Base-by-base conservation (phyloP, 83 land plant species). In the Diphasiastrum complanatum region DNA sequence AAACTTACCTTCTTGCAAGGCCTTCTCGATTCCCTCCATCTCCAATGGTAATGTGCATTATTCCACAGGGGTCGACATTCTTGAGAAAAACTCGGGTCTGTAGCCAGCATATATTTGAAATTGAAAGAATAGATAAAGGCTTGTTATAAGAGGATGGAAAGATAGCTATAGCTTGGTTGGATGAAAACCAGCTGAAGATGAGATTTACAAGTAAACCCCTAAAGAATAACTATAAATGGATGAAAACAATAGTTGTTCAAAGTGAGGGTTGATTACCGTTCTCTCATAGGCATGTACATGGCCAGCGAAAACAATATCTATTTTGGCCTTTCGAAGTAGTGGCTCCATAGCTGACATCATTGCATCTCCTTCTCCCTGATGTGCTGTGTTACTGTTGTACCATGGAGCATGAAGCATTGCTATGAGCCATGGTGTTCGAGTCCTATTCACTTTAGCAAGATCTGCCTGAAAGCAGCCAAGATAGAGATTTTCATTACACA, bases 281-380 rank as follows among this genome's bases (percentile, higher is more conserved):
- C 69, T 69, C 29, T 69, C 73, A 40, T 69, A 69, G 26, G 73
- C 68, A 51, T 69, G 73, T 8, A 69, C 71, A 32, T 69, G 73
- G 46, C 73, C 73, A 4, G 73, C 68, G 31, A 69, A 69, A 18
- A 69, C 31, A 40, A 63, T 63, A 28, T 69, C 73, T 19, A 69
- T 70, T 18, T 61, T 61, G 11, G 48, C 23, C 34, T 69, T 20
- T 20, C 36, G 49, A 26, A 50, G 69, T 23, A 69, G 27, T 5
- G 58, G 8, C 57, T 69, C 73, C 69, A 69, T 38, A 31, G 73
- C 69, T 2, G 27, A 33, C 73, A 61, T 61, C 73, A 69, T 69
- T 29, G 22, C 70, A 37, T 69, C 69, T 23, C 57, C 59, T 12
- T 69, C 69, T 0, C 68, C 68, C 14, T 62, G 69, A 29, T 69